Base-by-base conservation (phyloP, 1,284 basidiomycete species). In the Leucoagaricus sp. region DNA sequence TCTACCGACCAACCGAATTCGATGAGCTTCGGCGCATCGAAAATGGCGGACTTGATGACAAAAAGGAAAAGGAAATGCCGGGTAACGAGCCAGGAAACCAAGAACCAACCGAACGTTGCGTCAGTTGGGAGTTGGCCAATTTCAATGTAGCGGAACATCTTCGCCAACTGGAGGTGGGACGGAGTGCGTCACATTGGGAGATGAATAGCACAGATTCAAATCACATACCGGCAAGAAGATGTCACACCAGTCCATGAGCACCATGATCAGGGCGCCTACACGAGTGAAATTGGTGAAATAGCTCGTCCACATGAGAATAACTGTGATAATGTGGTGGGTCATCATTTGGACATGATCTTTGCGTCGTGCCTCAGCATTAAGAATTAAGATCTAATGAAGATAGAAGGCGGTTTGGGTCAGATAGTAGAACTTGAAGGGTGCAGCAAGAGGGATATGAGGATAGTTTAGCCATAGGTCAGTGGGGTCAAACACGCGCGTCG, bases 341-440 rank as follows among this genome's bases (percentile, higher is more conserved):
- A 98, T 91, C 96, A 98, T 99, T 74, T 98, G 95, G 71, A 80
- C 80, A 71, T 97, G 93, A 72, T 99, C 96, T 68, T 94, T 95
- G 56, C 96, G 82, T 53, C 86, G 82, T 47, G 89, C 94, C 73
- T 99, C 96, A n/a, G 94, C 88, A 71, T 98, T 91, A 70, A 99
- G 82, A 55, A 96, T 89, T 60, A 98, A 80, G 17, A 97, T 78
- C 73, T 96, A 94, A 68, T 98, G 95, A 58, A 92, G 75, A 77
- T 97, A 98, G 74, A 96, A 97, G 8, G 93, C 93, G n/a, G 85
- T 86, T 72, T 98, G 92, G 9, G 83, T 83, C 41, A 99, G 85
- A 70, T 99, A 98, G 72, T 96, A 97, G 66, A 92, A 82, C 71
- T 98, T 98, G 71, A 94, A 73, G 25, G 90, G 80, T 1, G 78